Evolutionary conservation across 2,329 filamentous ascomycete species (phyloP).

Genomic region (Xylaria sp.): DNA sequence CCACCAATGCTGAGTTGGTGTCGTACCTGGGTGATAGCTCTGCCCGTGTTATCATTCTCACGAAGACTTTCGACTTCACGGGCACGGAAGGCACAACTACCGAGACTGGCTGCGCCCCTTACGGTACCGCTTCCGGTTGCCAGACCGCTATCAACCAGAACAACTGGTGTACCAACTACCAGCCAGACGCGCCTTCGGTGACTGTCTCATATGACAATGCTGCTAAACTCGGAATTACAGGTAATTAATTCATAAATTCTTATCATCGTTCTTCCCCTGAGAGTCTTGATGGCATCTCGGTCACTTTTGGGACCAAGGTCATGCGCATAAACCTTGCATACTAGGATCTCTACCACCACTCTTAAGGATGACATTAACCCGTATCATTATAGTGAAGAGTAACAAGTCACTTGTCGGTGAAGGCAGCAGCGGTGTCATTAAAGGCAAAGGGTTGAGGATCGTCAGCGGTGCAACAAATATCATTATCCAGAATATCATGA

Average conservation of each 20-base stretch:
- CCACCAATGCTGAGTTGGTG: slow-evolving; percentile 60
- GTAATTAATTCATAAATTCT: background rate
- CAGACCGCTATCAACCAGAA: slow-evolving; percentile 67
- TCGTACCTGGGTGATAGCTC: slow-evolving; percentile 61
- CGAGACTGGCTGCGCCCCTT: slow-evolving; percentile 62
- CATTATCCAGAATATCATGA: slow-evolving; percentile 65
- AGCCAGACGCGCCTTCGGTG: slow-evolving; percentile 56
- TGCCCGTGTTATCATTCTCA: slow-evolving; percentile 63
- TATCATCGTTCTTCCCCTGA: no score
- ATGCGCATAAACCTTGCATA: background rate
- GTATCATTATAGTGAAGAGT: slow-evolving; percentile 47
- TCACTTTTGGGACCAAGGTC: no score
- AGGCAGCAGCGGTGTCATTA: slow-evolving; percentile 59
- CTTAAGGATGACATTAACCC: background rate
- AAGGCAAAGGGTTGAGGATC: slow-evolving; percentile 39
- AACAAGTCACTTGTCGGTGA: slow-evolving; percentile 64
- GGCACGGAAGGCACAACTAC: slow-evolving; percentile 59
- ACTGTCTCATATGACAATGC: slow-evolving; percentile 58
- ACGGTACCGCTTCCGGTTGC: slow-evolving; percentile 57
- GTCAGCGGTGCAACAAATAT: slow-evolving; percentile 56
- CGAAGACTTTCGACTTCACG: slow-evolving; percentile 62
- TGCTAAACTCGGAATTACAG: slow-evolving; percentile 53
- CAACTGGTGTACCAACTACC: slow-evolving; percentile 64
- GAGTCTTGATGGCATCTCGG: no score
- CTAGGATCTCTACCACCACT: background rate